Evolutionary conservation across 805 yeast genomes (phyloP).

Genomic region (Lipomyces orientalis): DNA sequence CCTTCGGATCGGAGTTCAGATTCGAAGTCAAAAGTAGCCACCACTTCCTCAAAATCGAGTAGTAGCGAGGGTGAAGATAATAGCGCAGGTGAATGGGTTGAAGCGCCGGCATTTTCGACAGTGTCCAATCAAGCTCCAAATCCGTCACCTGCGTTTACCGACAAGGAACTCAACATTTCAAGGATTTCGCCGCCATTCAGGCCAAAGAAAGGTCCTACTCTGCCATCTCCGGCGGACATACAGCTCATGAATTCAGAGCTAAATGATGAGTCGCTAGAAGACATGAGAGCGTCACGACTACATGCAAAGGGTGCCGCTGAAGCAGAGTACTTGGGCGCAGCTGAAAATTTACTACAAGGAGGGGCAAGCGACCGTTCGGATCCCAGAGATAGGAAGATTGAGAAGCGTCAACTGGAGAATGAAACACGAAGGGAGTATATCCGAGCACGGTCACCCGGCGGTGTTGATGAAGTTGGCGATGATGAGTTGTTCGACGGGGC

Average conservation of each 20-base stretch:
- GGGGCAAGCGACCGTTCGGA: slow-evolving; percentile 17
- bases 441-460: slow-evolving; percentile 26
- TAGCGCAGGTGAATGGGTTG: slow-evolving; percentile 18
- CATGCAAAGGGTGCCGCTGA: neutral
- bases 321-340: slow-evolving; percentile 10
- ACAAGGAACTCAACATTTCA: slow-evolving; percentile 27
- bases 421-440: slow-evolving; percentile 26
- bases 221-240: slow-evolving; percentile 24
- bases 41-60: neutral
- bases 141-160: slow-evolving; percentile 11
- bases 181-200: slow-evolving; percentile 12
- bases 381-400: slow-evolving; percentile 20
- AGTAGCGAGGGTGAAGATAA: slow-evolving; percentile 6
- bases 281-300: slow-evolving; percentile 16
- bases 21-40: neutral
- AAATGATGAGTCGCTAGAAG: slow-evolving; percentile 16
- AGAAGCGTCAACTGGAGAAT: slow-evolving; percentile 28
- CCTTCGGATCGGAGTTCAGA: neutral
- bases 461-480: slow-evolving; percentile 31
- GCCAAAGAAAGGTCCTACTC: slow-evolving; percentile 22
- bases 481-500: slow-evolving; percentile 26
- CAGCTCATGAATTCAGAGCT: slow-evolving; percentile 20
- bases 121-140: neutral
- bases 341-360: slow-evolving; percentile 26
- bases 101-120: slow-evolving; percentile 3